Base-by-base conservation (phyloP, 2,329 filamentous ascomycete species). In the Clarireedia monteithiana region DNA sequence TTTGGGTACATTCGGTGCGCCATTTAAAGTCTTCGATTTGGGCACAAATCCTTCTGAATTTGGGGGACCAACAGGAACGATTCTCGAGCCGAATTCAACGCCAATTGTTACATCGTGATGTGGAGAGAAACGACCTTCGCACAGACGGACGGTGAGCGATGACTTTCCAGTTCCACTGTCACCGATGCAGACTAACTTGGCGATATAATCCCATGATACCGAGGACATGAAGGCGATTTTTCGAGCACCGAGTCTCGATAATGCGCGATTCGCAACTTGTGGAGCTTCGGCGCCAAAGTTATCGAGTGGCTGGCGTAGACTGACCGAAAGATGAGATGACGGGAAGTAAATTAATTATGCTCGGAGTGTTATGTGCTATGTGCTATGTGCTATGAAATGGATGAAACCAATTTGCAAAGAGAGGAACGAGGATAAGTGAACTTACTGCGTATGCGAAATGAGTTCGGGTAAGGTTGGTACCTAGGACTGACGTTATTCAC, bases 71-170 rank as follows among this genome's bases (percentile, higher is more conserved):
- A 96, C 91, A 56, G 91, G 88, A 55, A 96, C 89, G 69, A 96
- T 92, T 67, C 91, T 85, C 50, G 89, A 95, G 67, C 92, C 92
- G 71, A 96, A 96, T 71, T 97, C 92, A n/a, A 96, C 91, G 64
- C 91, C 91, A 69, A 96, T 96, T 62, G 92, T 97, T 64, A 96
- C 92, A 78, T 96, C 91, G 80, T 96, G 92, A 70, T 94, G 88
- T 54, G 88, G 83, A 55, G 89, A 90, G 78, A 97, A 96, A 71
- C 92, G 89, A 66, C 91, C 91, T 79, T 96, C 92, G 76, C 92
- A 96, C 61, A 97, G 88, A 61, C 92, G 89, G 70, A 96, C 91
- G 56, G 91, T 96, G 65, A 96, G 83, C 73, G 89, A 83, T 60
- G 90, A 95, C 78, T 99, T 99, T 68, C 94, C 94, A 70, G 90